Evolutionary conservation across 2,329 filamentous ascomycete species (phyloP).

Genomic region (Aquanectria penicillioides): DNA sequence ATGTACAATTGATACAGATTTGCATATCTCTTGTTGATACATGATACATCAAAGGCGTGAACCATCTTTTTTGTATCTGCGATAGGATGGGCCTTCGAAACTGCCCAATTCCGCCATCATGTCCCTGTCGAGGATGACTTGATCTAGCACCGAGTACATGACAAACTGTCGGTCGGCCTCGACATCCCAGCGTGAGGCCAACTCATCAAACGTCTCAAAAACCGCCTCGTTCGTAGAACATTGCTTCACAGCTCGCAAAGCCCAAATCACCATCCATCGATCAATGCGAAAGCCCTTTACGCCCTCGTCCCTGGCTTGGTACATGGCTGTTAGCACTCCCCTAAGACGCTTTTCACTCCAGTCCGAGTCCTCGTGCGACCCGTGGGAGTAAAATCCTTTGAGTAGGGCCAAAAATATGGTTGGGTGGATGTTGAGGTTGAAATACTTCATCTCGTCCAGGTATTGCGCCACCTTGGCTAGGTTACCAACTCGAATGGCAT

Average conservation of each 20-base stretch:
- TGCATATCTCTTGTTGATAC: slow-evolving; percentile 16
- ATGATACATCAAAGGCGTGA: slow-evolving; percentile 40
- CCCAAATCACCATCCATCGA: slow-evolving; percentile 70
- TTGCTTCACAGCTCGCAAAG: slow-evolving; percentile 70
- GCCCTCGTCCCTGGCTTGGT: slow-evolving; percentile 61
- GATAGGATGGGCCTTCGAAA: slow-evolving; percentile 37
- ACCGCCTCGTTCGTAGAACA: slow-evolving; percentile 64
- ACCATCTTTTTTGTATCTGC: slow-evolving; percentile 42
- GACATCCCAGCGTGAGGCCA: slow-evolving; percentile 60
- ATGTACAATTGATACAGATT: slow-evolving; percentile 40
- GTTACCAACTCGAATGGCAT: slow-evolving; percentile 74
- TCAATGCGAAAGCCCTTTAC: slow-evolving; percentile 62
- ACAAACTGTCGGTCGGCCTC: slow-evolving; percentile 53
- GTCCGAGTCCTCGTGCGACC: slow-evolving; percentile 67
- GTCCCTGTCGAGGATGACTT: slow-evolving; percentile 49
- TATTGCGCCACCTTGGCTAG: slow-evolving; percentile 76
- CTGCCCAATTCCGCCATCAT: slow-evolving; percentile 41
- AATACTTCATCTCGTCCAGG: slow-evolving; percentile 82
- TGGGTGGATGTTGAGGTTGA: slow-evolving; percentile 75
- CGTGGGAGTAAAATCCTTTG: slow-evolving; percentile 82
- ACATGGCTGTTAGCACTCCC: slow-evolving; percentile 72
- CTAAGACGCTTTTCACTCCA: slow-evolving; percentile 81
- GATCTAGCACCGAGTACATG: slow-evolving; percentile 57
- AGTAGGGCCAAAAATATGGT: slow-evolving; percentile 84
- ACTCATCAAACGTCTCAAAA: slow-evolving; percentile 62